Base-by-base conservation (phyloP, 257 asterid species). In the Primulina huaijiensis region DNA sequence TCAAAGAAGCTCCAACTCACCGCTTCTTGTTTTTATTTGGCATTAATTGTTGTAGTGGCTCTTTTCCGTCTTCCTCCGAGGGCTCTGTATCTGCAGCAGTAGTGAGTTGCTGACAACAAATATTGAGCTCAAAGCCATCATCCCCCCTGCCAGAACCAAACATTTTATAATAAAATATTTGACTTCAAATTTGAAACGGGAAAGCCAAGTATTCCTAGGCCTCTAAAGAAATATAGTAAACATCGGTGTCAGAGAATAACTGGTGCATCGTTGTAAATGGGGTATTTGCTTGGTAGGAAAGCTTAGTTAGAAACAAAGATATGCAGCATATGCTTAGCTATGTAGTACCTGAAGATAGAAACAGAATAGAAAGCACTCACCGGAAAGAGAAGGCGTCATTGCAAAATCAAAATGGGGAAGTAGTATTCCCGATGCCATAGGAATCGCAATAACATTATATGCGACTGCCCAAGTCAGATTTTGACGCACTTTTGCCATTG, bases 371-470 rank as follows among this genome's bases (percentile, higher is more conserved):
- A 16, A 30, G 61, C 62, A 59, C 60, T 66, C 34, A 88, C 99
- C 99, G 74, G 99, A 90, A 70, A 93, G 85, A 2, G 98, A 93
- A 70, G 98, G 99, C 7, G 99, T 89, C 97, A 93, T 89, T 52
- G 99, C 99, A 73, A 93, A 89, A 82, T 93, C 96, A 58, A 87
- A 90, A 76, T 82, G 76, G 62, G 99, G 99, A 80, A 93, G 97
- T 40, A 90, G 78, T 8, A 86, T 62, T 65, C 99, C 99, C 10
- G 99, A 97, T 64, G 99, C 97, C 81, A 93, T 82, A 37, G 99
- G 98, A 61, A 93, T 87, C 21, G 97, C 93, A 31, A 90, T 61
- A 63, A 84, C 81, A 76, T 93, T 93, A 74, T 93, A 93, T 53
- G 90, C 99, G 52, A 89, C 89, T 10, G 99, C 99, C 99, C 99